Conservation (phyloP, 2,329 filamentous ascomycete species). For the Aspergillus sp. region DNA sequence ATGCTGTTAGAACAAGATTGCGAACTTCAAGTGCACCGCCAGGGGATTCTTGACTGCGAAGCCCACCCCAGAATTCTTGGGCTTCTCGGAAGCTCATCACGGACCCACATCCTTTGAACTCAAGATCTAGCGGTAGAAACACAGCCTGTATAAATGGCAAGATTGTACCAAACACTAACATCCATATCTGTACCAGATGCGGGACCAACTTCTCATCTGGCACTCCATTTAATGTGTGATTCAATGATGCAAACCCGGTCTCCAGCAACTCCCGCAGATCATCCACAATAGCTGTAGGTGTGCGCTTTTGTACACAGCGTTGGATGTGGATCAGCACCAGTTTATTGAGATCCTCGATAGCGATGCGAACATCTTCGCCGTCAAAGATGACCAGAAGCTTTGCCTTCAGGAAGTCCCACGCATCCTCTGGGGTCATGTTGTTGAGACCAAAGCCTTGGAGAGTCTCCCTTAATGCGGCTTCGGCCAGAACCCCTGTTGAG, state of each 20-base stretch:
- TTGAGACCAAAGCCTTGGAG: constrained; percentile 56
- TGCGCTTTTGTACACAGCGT: constrained; percentile 57
- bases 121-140: constrained; percentile 86
- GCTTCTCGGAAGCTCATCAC: constrained; percentile 76
- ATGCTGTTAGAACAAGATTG: constrained; percentile 80
- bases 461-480: constrained; percentile 36
- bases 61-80: constrained; percentile 82
- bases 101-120: constrained; percentile 79
- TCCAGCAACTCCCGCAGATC: constrained; percentile 58
- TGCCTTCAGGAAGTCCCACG: constrained; percentile 62
- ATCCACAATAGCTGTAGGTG: constrained; percentile 56
- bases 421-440: constrained; percentile 64
- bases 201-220: constrained; percentile 87
- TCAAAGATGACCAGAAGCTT: constrained; percentile 61
- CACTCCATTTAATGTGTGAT: constrained; percentile 72
- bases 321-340: constrained; percentile 59
- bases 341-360: constrained; percentile 62
- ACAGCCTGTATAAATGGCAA: constrained; percentile 93
- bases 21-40: constrained; percentile 73
- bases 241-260: constrained; percentile 78
- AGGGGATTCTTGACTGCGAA: constrained; percentile 47
- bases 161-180: constrained; percentile 84
- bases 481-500: constrained; percentile 24
- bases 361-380: constrained; percentile 59
- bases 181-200: constrained; percentile 87